Conservation (phyloP, 768 basidiomycete species). For the Chalciporus piperatus region DNA sequence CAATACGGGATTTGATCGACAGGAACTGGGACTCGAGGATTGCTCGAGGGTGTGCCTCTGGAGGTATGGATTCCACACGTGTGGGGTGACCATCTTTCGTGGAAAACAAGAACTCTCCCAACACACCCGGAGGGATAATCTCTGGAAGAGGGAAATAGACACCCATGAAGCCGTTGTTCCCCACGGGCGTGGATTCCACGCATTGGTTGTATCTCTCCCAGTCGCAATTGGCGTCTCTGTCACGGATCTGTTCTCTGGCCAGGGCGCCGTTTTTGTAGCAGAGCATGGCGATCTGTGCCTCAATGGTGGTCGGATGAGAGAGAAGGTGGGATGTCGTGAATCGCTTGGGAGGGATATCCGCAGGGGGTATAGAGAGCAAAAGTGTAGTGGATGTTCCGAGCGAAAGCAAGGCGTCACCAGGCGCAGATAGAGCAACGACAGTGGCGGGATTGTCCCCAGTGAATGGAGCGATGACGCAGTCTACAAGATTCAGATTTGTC, state of each 20-base stretch:
- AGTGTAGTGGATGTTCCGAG: constrained; percentile 89
- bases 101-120: constrained; percentile 68
- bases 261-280: constrained; percentile 90
- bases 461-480: constrained; percentile 78
- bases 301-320: constrained; percentile 60
- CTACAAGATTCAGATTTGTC: constrained; percentile 32
- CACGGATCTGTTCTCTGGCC: constrained; percentile 73
- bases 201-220: constrained; percentile 73
- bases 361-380: constrained; percentile 71
- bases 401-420: constrained; percentile 81
- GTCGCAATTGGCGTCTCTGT: constrained; percentile 54
- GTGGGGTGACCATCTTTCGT: constrained; percentile 26
- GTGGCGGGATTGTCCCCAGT: constrained; percentile 91
- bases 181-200: constrained; percentile 51
- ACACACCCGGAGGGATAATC: constrained; percentile 46
- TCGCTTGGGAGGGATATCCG: constrained; percentile 59
- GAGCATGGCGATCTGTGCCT: constrained; percentile 82
- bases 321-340: constrained; percentile 75
- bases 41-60: constrained; percentile 59
- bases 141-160: neutral
- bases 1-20: constrained; percentile 71
- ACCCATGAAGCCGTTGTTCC: constrained; percentile 47
- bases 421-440: constrained; percentile 64
- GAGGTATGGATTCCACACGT: constrained; percentile 37
- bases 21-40: constrained; percentile 85